Percentiles rank a stretch among this genome's conserved stretches.
phyloP scores from a whole-genome alignment of 306 rosid genomes.

The Trifolium repens region DNA sequence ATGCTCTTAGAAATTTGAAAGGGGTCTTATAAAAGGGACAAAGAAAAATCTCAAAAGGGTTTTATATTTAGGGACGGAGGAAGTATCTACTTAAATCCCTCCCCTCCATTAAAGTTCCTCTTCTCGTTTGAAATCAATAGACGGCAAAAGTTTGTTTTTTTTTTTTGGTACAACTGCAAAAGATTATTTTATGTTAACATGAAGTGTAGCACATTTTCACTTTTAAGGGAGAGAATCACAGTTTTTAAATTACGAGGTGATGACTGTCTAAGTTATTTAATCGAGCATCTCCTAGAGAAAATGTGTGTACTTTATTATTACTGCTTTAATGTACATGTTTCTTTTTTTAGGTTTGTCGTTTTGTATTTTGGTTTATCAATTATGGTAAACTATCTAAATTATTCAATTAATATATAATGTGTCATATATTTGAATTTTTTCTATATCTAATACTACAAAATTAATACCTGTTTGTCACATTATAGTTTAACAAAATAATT shows the following conservation, averaged over 20 bases:
- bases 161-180: neutral
- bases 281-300: neutral
- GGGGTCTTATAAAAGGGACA: no score
- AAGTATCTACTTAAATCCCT: neutral
- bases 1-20: no score
- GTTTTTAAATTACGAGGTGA: neutral
- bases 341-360: neutral
- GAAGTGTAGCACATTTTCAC: neutral
- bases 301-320: neutral
- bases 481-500: slow-evolving; percentile 1
- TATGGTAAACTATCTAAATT: slow-evolving; percentile 6
- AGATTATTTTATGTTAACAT: neutral
- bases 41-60: no score
- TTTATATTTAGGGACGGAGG: no score
- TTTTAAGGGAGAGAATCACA: neutral
- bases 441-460: neutral
- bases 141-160: neutral
- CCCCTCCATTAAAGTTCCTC: neutral
- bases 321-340: neutral
- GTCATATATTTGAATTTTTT: slow-evolving; percentile 6
- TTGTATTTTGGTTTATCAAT: neutral
- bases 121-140: neutral
- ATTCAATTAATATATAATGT: slow-evolving; percentile 14
- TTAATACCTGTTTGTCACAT: slow-evolving; percentile 9
- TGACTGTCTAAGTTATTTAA: neutral